Evolutionary conservation across 331 rosid species (phyloP).

Genomic region (Malus hybrid): DNA sequence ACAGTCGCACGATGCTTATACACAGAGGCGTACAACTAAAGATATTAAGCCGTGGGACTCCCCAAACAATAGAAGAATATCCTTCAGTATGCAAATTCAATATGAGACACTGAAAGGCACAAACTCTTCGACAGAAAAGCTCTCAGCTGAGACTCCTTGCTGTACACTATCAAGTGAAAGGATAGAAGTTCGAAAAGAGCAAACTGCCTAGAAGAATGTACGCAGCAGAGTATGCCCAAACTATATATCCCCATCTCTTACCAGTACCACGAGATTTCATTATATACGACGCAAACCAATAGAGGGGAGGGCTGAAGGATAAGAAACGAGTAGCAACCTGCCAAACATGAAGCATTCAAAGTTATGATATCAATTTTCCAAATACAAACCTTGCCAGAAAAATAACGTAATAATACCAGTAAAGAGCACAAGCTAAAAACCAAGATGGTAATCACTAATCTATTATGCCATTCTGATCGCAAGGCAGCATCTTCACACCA

Average conservation of each 20-base stretch:
- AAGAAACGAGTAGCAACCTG: constrained; percentile 97
- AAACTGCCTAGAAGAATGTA: constrained; percentile 82
- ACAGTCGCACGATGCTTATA: too few relatives aligned
- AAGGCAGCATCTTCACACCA: background rate
- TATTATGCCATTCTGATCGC: background rate
- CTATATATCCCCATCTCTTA: constrained; percentile 54
- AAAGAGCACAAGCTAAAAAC: constrained; percentile 1
- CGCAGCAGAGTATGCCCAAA: constrained; percentile 74
- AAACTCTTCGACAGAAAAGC: background rate
- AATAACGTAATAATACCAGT: background rate
- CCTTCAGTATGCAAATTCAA: background rate
- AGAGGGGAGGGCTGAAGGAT: constrained; percentile 79
- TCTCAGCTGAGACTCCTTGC: background rate
- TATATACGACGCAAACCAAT: constrained; percentile 78
- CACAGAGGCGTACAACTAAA: too few relatives aligned
- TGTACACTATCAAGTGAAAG: constrained; percentile 52
- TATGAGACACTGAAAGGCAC: background rate
- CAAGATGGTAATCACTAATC: background rate
- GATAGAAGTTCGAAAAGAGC: constrained; percentile 86
- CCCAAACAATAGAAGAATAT: background rate
- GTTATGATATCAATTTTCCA: background rate
- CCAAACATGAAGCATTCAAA: background rate
- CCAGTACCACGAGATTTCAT: constrained; percentile 33
- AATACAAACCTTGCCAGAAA: too few relatives aligned
- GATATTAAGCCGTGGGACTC: background rate